phyloP scores from a whole-genome alignment of 176 grass and related monocot genomes.

The Rhynchospora breviuscula region DNA sequence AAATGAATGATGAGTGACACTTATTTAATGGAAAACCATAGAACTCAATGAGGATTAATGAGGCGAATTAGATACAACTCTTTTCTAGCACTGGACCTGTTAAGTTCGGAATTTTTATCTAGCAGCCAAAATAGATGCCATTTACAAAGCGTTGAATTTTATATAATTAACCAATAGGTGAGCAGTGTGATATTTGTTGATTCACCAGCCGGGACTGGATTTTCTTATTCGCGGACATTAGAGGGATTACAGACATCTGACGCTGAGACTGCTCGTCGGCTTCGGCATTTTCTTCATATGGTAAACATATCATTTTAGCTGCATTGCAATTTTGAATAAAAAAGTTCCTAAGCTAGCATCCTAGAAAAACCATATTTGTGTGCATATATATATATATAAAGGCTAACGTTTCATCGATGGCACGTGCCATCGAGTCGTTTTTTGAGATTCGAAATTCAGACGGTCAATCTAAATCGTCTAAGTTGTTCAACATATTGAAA shows the following conservation, averaged over 20 bases:
- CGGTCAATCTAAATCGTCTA: no score
- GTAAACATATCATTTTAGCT: neutral
- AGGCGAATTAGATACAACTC: neutral
- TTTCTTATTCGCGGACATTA: conserved; percentile 39
- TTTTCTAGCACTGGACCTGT: neutral
- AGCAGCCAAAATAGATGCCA: neutral
- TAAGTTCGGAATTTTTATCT: neutral
- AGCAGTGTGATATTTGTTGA: conserved; percentile 69
- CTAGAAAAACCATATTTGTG: neutral
- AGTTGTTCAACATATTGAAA: no score
- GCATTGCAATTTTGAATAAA: neutral
- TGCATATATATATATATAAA: no score
- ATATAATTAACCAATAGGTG: conserved; percentile 22
- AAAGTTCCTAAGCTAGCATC: neutral
- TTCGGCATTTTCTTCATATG: conserved; percentile 48
- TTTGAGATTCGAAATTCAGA: no score
- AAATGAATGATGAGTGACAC: no score
- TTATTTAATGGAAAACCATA: no score
- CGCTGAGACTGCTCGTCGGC: conserved; percentile 21
- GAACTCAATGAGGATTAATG: no score
- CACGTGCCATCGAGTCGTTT: no score
- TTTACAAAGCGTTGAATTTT: neutral
- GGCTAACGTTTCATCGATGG: no score
- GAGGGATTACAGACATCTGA: conserved; percentile 34
- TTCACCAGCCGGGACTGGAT: conserved; percentile 54